Conservation (phyloP, 805 yeast species). For the Huiozyma naganishii region DNA sequence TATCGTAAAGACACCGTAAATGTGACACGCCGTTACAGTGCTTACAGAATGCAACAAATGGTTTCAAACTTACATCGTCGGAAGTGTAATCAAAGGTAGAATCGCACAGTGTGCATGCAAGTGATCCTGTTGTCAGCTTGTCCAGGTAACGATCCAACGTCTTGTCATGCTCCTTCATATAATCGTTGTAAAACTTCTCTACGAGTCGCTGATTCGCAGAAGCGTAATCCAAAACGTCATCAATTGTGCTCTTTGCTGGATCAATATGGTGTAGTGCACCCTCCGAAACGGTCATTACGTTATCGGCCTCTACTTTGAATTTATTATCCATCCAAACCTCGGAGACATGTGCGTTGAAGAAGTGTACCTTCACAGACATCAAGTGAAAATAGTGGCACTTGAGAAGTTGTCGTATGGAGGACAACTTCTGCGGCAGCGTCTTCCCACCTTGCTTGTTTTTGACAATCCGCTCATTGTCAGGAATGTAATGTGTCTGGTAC, state of each 20-base stretch:
- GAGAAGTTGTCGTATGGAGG: slow-evolving; percentile 36
- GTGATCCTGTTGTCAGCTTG: slow-evolving; percentile 14
- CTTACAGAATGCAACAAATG: slow-evolving; percentile 29
- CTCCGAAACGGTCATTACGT: background rate
- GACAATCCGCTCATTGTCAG: slow-evolving; percentile 27
- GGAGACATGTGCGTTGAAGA: slow-evolving; percentile 30
- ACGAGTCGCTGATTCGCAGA: slow-evolving; percentile 21
- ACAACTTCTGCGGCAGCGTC: slow-evolving; percentile 38
- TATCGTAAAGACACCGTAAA: slow-evolving; percentile 30
- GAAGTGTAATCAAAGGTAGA: slow-evolving; percentile 28
- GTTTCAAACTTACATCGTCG: slow-evolving; percentile 18
- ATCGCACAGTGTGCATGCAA: slow-evolving; percentile 28
- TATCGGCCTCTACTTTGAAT: slow-evolving; percentile 5
- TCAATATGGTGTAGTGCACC: slow-evolving; percentile 4
- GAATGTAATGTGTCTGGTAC: slow-evolving; percentile 51
- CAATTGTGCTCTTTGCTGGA: slow-evolving; percentile 5
- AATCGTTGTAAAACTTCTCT: slow-evolving; percentile 15
- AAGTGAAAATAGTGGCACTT: slow-evolving; percentile 33
- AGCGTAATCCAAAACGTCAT: slow-evolving; percentile 9
- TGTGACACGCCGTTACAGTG: slow-evolving; percentile 30
- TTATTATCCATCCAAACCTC: slow-evolving; percentile 19
- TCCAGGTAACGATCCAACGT: slow-evolving; percentile 11
- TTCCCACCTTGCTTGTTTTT: slow-evolving; percentile 30
- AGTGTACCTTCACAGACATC: slow-evolving; percentile 36
- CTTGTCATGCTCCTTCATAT: slow-evolving; percentile 7